Base-by-base conservation (phyloP, 805 yeast species). In the Priceomyces melissophilus region DNA sequence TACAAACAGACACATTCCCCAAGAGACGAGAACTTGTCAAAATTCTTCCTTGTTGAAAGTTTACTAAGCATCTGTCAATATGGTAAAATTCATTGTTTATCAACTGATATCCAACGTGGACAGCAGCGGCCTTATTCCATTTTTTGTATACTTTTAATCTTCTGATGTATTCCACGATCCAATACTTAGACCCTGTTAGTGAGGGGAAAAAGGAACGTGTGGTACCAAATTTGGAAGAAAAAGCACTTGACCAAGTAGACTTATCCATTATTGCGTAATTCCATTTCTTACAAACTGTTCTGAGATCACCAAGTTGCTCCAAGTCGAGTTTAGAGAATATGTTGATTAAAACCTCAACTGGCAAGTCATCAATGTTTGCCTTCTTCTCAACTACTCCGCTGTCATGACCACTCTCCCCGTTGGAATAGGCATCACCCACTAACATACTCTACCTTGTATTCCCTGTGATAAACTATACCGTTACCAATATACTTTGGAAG, bases 251-350 rank as follows among this genome's bases (percentile, higher is more conserved):
- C 82, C 82, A 78, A 17, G 76, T 69, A 9, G 61, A 55, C 41
- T 67, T 65, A 49, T 76, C 76, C 40, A 63, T 61, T 2, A 75
- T 63, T 2, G 73, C 66, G 31, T 46, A 45, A 44, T 69, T 60
- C 83, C 83, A 78, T 34, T 60, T 49, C 38, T 58, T 64, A 46
- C 82, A 77, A 5, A 78, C 83, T 14, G 63, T 46, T 6, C 76
- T 61, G 6, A 71, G 49, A 13, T 50, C 54, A 38, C 60, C 60
- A 35, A 78, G 56, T 23, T 77, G 70, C 3, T 56, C 47, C 3
- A 78, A 72, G 40, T 77, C 78, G 6, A 76, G 63, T 39, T 67
- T 57, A 3, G 73, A 57, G 48, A 78, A 75, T 11, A 78, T 60
- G 25, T 60, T 54, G 39, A 73, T 66, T 38, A 78, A 54, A 1